phyloP scores from a whole-genome alignment of 1,139 yeast species.

The Sugiyamaella pinicola region DNA sequence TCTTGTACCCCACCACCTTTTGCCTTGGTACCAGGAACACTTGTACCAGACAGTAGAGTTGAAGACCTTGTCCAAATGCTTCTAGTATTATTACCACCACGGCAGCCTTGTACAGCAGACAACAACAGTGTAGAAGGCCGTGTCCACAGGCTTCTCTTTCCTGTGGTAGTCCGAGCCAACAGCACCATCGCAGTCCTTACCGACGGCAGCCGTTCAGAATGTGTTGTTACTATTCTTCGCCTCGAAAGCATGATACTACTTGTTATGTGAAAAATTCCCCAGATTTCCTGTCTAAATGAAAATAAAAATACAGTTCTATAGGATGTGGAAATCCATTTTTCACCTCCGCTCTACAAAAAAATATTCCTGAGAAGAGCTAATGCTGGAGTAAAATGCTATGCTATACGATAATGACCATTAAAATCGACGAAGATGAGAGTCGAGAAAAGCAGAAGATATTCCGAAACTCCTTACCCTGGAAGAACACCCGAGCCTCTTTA shows the following conservation, averaged over 20 bases:
- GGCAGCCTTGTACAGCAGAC: no score
- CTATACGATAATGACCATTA: background rate
- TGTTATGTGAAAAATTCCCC: background rate
- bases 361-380: no score
- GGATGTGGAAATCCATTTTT: background rate
- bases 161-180: no score
- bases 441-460: background rate
- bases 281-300: background rate
- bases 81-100: no score
- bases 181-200: background rate
- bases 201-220: background rate
- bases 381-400: background rate
- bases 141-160: constrained; percentile 5
- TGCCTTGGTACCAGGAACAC: background rate
- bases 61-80: constrained; percentile 8
- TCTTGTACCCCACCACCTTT: background rate
- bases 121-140: background rate
- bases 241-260: background rate
- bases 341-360: no score
- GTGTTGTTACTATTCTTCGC: background rate
- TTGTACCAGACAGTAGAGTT: background rate
- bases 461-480: background rate
- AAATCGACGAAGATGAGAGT: background rate
- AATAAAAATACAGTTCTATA: constrained; percentile 1
- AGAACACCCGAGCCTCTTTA: no score